Conservation (phyloP, 2,329 filamentous ascomycete genomes). For the Sphaceloma murrayae region DNA sequence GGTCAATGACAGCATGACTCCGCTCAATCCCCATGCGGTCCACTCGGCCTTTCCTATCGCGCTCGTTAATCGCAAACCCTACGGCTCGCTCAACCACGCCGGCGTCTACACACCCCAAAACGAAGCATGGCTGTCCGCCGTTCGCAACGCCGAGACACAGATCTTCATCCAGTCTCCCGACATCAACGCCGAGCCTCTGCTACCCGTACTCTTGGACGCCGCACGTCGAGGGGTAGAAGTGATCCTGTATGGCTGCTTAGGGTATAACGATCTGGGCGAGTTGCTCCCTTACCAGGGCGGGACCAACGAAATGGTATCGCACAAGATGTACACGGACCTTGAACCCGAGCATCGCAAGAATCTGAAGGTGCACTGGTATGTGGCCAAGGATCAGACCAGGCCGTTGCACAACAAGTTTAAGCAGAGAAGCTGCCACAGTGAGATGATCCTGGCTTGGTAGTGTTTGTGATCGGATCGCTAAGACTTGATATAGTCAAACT, state of each 20-base stretch:
- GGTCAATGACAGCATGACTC: constrained; percentile 51
- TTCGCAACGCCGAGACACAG: constrained; percentile 51
- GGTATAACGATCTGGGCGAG: constrained; percentile 71
- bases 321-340: constrained; percentile 49
- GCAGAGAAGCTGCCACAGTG: constrained; percentile 54
- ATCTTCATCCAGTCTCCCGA: constrained; percentile 76
- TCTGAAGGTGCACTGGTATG: constrained; percentile 59
- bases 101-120: constrained; percentile 62
- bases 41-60: constrained; percentile 58
- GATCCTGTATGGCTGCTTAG: constrained; percentile 62
- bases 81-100: constrained; percentile 52
- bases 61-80: constrained; percentile 59
- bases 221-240: constrained; percentile 59
- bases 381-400: constrained; percentile 60
- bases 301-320: constrained; percentile 61
- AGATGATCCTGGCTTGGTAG: background rate
- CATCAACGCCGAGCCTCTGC: constrained; percentile 59
- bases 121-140: constrained; percentile 60
- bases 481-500: constrained; percentile 50
- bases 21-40: constrained; percentile 49
- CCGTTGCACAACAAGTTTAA: constrained; percentile 60
- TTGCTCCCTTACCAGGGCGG: constrained; percentile 66
- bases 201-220: constrained; percentile 55
- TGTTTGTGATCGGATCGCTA: too few relatives aligned
- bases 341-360: constrained; percentile 38